Evolutionary conservation across 2,329 filamentous ascomycete genomes (phyloP).

Genomic region (Diaporthe aspalathi): DNA sequence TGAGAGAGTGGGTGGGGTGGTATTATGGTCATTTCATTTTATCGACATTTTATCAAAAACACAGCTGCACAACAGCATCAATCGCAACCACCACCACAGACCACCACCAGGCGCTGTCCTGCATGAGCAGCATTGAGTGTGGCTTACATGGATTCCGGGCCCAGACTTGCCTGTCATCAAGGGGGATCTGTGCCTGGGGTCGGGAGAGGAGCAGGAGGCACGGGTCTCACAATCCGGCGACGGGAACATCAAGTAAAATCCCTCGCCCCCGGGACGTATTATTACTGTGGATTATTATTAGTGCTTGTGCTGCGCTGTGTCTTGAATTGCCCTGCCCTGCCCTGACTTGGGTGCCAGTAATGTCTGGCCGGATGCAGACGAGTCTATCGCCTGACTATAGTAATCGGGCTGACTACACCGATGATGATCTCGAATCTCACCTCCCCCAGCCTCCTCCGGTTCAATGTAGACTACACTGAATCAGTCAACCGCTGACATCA

Average conservation of each 20-base stretch:
- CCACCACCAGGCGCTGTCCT: background rate
- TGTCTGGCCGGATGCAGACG: slow-evolving; percentile 11
- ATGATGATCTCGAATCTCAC: slow-evolving; percentile 8
- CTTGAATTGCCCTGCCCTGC: background rate
- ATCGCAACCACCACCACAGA: background rate
- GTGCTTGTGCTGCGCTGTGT: background rate
- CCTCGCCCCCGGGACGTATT: background rate
- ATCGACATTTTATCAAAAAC: background rate
- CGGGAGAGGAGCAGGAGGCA: slow-evolving; percentile 27
- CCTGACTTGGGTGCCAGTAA: background rate
- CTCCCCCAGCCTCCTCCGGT: slow-evolving; percentile 6
- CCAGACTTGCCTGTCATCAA: slow-evolving; percentile 29
- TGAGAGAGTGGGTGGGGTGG: background rate
- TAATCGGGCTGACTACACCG: background rate
- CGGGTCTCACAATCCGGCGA: slow-evolving; percentile 17
- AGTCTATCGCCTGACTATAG: background rate
- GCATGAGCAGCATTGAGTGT: slow-evolving; percentile 12
- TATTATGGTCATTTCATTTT: background rate
- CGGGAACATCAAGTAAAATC: slow-evolving; percentile 3
- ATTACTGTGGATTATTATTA: background rate
- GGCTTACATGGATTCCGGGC: slow-evolving; percentile 28
- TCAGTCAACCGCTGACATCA: slow-evolving; percentile 25
- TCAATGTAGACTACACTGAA: background rate
- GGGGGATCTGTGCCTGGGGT: slow-evolving; percentile 31
- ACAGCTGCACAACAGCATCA: background rate